Conservation (phyloP, 2,329 filamentous ascomycete species). For the Alternaria sp. region DNA sequence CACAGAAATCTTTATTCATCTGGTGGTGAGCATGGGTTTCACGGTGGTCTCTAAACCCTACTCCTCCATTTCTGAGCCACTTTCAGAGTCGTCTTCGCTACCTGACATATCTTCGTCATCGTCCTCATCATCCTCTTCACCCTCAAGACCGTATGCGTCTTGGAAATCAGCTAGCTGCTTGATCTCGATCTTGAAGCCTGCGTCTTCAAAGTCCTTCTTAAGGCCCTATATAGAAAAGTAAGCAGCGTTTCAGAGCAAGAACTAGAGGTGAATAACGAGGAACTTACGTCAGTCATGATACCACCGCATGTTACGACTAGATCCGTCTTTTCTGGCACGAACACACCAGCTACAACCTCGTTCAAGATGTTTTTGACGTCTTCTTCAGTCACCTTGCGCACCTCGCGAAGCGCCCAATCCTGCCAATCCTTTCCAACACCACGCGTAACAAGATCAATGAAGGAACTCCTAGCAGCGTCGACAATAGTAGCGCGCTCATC, state of each 20-base stretch:
- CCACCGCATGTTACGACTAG: constrained; percentile 88
- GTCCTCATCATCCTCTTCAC: constrained; percentile 63
- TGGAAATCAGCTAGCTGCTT: constrained; percentile 81
- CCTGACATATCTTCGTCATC: constrained; percentile 65
- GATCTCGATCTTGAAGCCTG: constrained; percentile 80
- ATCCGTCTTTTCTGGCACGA: constrained; percentile 81
- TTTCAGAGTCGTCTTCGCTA: constrained; percentile 49
- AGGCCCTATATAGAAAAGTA: constrained; percentile 65
- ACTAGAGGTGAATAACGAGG: not conserved
- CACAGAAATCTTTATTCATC: not conserved
- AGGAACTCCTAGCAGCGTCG: constrained; percentile 82
- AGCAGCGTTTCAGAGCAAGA: constrained; percentile 9
- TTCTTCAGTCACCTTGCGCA: constrained; percentile 77
- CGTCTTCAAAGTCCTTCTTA: constrained; percentile 74
- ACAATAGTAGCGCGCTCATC: constrained; percentile 89
- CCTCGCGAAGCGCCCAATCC: constrained; percentile 76
- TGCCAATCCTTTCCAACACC: constrained; percentile 80
- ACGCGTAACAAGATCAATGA: constrained; percentile 80
- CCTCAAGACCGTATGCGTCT: constrained; percentile 85
- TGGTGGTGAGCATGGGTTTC: not conserved
- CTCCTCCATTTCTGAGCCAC: constrained; percentile 40
- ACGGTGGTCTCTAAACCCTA: constrained; percentile 3
- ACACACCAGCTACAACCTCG: constrained; percentile 79
- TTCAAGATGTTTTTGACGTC: constrained; percentile 79
- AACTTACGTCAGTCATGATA: constrained; percentile 81